Percentiles rank a stretch among this genome's conserved stretches.
These are phyloP conservation scores for Botrytis aclada DNA, from an alignment of 2,329 filamentous ascomycete species.

Conservation along the genomic window DNA sequence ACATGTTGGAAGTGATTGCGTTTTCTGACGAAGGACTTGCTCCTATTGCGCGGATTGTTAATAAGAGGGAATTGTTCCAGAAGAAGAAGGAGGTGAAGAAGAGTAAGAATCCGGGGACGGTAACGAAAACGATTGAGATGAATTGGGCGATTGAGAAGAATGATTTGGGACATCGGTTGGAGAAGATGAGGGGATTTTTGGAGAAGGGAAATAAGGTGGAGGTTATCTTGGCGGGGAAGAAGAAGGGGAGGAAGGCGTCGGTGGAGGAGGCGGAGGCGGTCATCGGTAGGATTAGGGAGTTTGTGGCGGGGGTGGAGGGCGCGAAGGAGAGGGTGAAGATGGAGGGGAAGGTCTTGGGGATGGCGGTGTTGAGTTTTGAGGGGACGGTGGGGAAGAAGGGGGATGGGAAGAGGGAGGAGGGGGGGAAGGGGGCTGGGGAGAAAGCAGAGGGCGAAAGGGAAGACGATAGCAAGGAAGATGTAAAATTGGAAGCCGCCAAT, in stretches of 20 bases:
- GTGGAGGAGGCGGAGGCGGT: slow-evolving; percentile 59
- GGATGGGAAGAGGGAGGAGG: too few relatives aligned
- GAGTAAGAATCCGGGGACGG: slow-evolving; percentile 40
- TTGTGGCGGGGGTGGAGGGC: slow-evolving; percentile 36
- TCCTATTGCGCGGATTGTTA: slow-evolving; percentile 70
- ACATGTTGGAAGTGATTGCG: slow-evolving; percentile 51
- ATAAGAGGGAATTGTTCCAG: slow-evolving; percentile 52
- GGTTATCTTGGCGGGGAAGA: slow-evolving; percentile 66
- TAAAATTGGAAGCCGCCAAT: background rate
- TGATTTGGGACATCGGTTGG: slow-evolving; percentile 71
- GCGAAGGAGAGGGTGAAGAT: slow-evolving; percentile 46
- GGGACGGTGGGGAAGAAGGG: slow-evolving; percentile 32
- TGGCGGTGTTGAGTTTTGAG: slow-evolving; percentile 45
- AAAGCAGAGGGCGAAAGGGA: background rate
- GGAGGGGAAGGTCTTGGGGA: slow-evolving; percentile 45
- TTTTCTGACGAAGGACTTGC: slow-evolving; percentile 35
- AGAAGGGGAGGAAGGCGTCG: slow-evolving; percentile 57
- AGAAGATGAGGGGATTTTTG: slow-evolving; percentile 66
- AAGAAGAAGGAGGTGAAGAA: slow-evolving; percentile 44
- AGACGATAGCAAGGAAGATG: background rate
- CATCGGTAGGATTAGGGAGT: slow-evolving; percentile 48
- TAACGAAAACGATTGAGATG: slow-evolving; percentile 76
- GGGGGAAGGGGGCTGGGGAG: background rate
- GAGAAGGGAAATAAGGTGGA: slow-evolving; percentile 73
- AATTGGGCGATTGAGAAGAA: slow-evolving; percentile 81